Evolutionary conservation across 1,284 basidiomycete genomes (phyloP).

Genomic region (Rhodofomes roseus): DNA sequence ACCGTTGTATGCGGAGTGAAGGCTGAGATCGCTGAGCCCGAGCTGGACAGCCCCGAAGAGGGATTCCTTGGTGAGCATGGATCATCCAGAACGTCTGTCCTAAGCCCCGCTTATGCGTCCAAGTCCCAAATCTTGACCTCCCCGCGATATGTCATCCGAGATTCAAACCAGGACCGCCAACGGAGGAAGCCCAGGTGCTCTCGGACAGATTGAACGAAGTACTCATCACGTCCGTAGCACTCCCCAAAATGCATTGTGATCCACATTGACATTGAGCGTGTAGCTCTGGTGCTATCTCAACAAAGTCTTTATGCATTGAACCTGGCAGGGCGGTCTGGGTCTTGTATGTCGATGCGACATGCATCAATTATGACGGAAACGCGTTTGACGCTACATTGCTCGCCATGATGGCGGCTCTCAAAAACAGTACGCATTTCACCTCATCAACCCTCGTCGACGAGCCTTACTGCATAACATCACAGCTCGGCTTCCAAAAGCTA

Average conservation of each 20-base stretch:
- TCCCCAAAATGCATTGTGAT: neutral
- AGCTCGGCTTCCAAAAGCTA: constrained; percentile 77
- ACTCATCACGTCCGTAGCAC: constrained; percentile 58
- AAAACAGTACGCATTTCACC: constrained; percentile 61
- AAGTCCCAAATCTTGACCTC: constrained; percentile 87
- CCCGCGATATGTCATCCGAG: constrained; percentile 89
- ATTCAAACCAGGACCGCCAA: constrained; percentile 93
- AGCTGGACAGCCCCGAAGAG: constrained; percentile 65
- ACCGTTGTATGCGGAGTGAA: constrained; percentile 93
- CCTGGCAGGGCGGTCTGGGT: constrained; percentile 84
- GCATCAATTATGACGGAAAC: constrained; percentile 97
- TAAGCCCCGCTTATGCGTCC: neutral
- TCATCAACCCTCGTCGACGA: neutral
- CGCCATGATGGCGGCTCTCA: constrained; percentile 84
- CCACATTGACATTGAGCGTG: neutral
- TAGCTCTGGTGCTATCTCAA: constrained; percentile 68
- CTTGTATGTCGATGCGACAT: constrained; percentile 90
- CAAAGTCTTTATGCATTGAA: constrained; percentile 75
- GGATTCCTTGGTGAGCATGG: constrained; percentile 75
- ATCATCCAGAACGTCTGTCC: neutral
- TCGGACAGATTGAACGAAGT: constrained; percentile 80
- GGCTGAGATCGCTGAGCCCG: constrained; percentile 90
- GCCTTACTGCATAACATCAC: neutral
- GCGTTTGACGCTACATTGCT: constrained; percentile 88
- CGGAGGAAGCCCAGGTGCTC: constrained; percentile 87